Evolutionary conservation across 2,329 filamentous ascomycete species (phyloP).

Genomic region (Xylaria sp.): DNA sequence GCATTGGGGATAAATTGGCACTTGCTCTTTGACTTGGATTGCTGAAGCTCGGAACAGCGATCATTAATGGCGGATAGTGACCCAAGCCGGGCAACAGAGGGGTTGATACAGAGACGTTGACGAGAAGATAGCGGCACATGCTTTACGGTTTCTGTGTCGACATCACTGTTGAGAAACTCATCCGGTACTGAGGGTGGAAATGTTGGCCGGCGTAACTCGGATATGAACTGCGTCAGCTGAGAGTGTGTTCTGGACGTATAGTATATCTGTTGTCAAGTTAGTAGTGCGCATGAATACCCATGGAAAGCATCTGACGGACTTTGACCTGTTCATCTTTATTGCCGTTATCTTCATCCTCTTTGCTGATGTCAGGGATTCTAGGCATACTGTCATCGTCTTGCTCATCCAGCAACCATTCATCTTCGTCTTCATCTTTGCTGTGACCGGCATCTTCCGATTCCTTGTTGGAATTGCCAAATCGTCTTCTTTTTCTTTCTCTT

Average conservation of each 20-base stretch:
- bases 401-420: constrained; percentile 70
- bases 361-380: constrained; percentile 56
- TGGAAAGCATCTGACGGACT: constrained; percentile 33
- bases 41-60: constrained; percentile 82
- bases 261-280: constrained; percentile 54
- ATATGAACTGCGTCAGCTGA: constrained; percentile 81
- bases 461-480: constrained; percentile 30
- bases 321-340: constrained; percentile 53
- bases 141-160: constrained; percentile 59
- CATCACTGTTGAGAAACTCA: constrained; percentile 29
- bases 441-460: constrained; percentile 12
- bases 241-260: constrained; percentile 93
- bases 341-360: constrained; percentile 48
- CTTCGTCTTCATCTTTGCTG: constrained; percentile 40
- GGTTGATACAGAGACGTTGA: constrained; percentile 86
- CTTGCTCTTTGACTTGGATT: constrained; percentile 59
- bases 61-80: constrained; percentile 84
- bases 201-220: constrained; percentile 71
- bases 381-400: constrained; percentile 45
- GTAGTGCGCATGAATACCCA: not conserved
- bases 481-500: constrained; percentile 43
- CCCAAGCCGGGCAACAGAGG: constrained; percentile 65
- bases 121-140: constrained; percentile 79
- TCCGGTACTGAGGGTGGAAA: constrained; percentile 66
- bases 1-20: constrained; percentile 76